Percentiles rank a stretch among this genome's conserved stretches.
These are phyloP conservation scores for Cordyceps fumosorosea DNA, from an alignment of 2,329 filamentous ascomycete species.

Conservation along the genomic window DNA sequence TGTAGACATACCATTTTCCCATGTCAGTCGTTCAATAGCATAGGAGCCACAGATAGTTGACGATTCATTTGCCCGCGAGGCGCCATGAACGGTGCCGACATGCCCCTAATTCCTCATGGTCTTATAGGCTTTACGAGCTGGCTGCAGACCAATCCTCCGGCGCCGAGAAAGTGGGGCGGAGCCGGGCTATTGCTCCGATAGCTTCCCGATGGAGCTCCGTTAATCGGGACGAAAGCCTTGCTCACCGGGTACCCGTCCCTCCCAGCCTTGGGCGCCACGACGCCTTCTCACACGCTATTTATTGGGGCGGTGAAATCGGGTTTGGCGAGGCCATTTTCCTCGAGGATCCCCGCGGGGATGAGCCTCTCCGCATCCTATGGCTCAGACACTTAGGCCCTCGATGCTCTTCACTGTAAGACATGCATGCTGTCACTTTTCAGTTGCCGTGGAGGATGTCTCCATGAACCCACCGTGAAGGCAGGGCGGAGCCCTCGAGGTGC, in stretches of 20 bases:
- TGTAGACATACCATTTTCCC: too few relatives aligned
- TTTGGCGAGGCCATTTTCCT: neutral
- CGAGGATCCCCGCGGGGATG: too few relatives aligned
- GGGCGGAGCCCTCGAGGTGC: neutral
- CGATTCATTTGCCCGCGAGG: too few relatives aligned
- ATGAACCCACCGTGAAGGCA: neutral
- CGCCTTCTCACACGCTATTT: neutral
- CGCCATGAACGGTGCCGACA: neutral
- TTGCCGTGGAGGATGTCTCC: neutral
- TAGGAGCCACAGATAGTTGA: too few relatives aligned
- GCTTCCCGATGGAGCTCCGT: neutral
- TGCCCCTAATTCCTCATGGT: neutral
- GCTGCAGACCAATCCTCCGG: neutral
- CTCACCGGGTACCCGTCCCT: slow-evolving; percentile 1
- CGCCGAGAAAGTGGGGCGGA: slow-evolving; percentile 5
- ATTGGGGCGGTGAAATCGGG: neutral
- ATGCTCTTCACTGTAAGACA: neutral
- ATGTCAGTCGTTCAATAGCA: too few relatives aligned
- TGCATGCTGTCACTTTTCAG: neutral
- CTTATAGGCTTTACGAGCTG: neutral
- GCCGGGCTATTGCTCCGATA: slow-evolving; percentile 7
- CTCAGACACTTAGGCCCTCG: too few relatives aligned
- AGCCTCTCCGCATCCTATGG: neutral
- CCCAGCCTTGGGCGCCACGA: neutral
- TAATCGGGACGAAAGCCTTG: slow-evolving; percentile 2